Conservation (phyloP, 2,329 filamentous ascomycete genomes). For the Sporothrix humicola region DNA sequence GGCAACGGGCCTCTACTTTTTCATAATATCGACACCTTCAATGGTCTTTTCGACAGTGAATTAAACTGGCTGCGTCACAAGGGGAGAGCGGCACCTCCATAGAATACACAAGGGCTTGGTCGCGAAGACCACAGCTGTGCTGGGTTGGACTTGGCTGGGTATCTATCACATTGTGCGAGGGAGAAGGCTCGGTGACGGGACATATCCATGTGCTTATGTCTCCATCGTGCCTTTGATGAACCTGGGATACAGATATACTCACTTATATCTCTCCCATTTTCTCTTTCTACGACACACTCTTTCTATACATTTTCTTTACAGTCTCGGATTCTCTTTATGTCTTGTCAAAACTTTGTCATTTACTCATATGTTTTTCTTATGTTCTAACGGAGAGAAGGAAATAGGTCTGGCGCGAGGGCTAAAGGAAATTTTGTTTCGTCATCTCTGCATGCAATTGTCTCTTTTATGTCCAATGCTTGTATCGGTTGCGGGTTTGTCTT, state of each 20-base stretch:
- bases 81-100: background rate
- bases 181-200: background rate
- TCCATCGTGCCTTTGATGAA: background rate
- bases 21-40: too few relatives aligned
- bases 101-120: conserved; percentile 17
- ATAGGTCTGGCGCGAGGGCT: conserved; percentile 28
- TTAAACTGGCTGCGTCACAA: background rate
- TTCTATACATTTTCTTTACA: background rate
- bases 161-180: conserved; percentile 1
- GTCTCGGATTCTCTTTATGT: conserved; percentile 5
- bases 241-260: too few relatives aligned
- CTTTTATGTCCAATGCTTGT: background rate
- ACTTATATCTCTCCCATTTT: background rate
- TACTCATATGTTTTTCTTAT: background rate
- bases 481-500: background rate
- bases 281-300: background rate
- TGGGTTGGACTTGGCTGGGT: conserved; percentile 30
- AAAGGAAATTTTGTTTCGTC: conserved; percentile 26
- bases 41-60: too few relatives aligned
- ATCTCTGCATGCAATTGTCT: conserved; percentile 27
- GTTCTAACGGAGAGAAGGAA: conserved; percentile 25
- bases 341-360: background rate
- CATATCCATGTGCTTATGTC: background rate
- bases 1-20: too few relatives aligned
- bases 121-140: conserved; percentile 35